phyloP scores from a whole-genome alignment of 805 yeast species.

The Metschnikowia kunwiensis region DNA sequence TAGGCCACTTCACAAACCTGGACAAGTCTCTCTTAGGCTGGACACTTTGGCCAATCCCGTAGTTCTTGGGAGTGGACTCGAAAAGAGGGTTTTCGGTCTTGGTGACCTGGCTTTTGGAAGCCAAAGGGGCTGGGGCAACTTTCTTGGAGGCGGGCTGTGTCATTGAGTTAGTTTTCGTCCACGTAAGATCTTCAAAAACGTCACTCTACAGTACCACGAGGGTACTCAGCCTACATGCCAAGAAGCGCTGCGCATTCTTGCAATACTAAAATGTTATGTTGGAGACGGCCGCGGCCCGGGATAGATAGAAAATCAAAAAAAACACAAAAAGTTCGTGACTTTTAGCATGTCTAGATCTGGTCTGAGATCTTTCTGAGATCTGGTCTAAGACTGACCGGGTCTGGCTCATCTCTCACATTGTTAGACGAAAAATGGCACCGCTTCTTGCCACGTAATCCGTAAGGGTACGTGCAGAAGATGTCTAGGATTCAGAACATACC shows the following conservation, averaged over 20 bases:
- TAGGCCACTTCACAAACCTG: constrained; percentile 99
- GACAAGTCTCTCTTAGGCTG: constrained; percentile 96
- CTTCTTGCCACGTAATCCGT: constrained; percentile 26
- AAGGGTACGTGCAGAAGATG: constrained; percentile 22
- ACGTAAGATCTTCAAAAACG: constrained; percentile 22
- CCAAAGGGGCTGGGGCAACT: constrained; percentile 44
- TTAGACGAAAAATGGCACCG: constrained; percentile 24
- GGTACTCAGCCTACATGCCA: constrained; percentile 46
- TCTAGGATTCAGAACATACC: constrained; percentile 28
- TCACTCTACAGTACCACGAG: constrained; percentile 39
- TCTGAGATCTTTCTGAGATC: too few relatives aligned
- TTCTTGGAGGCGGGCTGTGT: constrained; percentile 54
- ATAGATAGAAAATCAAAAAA: too few relatives aligned
- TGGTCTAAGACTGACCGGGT: too few relatives aligned
- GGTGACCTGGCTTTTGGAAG: constrained; percentile 1
- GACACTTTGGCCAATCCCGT: constrained; percentile 93
- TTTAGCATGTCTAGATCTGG: too few relatives aligned
- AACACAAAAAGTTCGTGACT: too few relatives aligned
- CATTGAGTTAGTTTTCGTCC: constrained; percentile 42
- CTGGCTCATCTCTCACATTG: too few relatives aligned
- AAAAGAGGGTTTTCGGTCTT: constrained; percentile 33
- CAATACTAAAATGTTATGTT: constrained; percentile 13
- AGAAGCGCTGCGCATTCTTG: constrained; percentile 35
- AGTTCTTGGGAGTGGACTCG: constrained; percentile 87
- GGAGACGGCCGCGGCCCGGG: constrained; percentile 4